phyloP scores from a whole-genome alignment of 805 yeast species.

The Myxozyma neotropica region DNA sequence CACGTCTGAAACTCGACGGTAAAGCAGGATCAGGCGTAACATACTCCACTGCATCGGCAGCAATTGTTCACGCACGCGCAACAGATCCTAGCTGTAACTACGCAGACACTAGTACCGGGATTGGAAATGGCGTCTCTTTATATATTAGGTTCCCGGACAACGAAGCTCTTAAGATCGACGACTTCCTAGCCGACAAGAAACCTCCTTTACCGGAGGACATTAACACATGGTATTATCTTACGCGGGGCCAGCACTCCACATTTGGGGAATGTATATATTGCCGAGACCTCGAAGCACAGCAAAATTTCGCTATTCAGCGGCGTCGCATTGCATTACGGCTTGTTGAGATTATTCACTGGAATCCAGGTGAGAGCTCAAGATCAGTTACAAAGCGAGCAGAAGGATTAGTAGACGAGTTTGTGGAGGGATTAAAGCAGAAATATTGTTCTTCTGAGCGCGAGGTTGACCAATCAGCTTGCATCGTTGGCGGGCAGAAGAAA shows the following conservation, averaged over 20 bases:
- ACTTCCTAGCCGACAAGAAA: neutral
- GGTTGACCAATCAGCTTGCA: neutral
- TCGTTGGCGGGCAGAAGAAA: neutral
- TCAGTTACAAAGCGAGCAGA: constrained; percentile 13
- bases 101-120: neutral
- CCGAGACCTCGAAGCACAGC: constrained; percentile 12
- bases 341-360: constrained; percentile 9
- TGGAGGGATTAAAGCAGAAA: constrained; percentile 1
- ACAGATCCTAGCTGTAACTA: neutral
- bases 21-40: neutral
- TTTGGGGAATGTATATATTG: constrained; percentile 18
- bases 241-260: constrained; percentile 12
- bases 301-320: constrained; percentile 2
- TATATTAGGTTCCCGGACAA: neutral
- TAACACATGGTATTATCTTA: constrained; percentile 11
- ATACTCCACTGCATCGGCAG: neutral
- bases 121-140: neutral
- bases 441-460: neutral
- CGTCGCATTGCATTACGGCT: constrained; percentile 11
- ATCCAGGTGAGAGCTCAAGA: neutral
- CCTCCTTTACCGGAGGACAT: neutral
- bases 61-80: neutral
- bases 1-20: neutral
- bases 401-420: constrained; percentile 13
- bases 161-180: neutral